Conservation (phyloP, 441 rosid genomes). For the Pelargonium cotyledonis region DNA sequence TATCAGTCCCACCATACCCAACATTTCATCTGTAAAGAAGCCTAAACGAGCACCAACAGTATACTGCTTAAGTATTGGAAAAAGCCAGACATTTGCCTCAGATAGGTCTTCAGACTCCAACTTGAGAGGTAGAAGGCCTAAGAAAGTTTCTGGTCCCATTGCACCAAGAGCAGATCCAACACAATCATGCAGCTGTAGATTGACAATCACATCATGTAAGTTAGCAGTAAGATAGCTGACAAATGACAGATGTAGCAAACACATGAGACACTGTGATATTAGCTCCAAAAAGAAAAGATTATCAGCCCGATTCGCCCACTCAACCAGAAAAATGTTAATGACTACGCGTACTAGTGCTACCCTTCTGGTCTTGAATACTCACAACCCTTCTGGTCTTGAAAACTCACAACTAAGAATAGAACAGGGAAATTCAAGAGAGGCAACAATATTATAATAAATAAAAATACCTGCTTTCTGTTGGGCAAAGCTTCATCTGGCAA, state of each 20-base stretch:
- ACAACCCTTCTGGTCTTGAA: not conserved
- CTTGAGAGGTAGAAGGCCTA: slow-evolving; percentile 59
- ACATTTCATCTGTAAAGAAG: slow-evolving; percentile 58
- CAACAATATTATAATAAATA: slow-evolving; percentile 5
- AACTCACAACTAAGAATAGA: not conserved
- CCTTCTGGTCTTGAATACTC: not conserved
- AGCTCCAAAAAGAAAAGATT: not conserved
- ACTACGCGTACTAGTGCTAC: not conserved
- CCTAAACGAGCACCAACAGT: slow-evolving; percentile 71
- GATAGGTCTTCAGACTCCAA: slow-evolving; percentile 72
- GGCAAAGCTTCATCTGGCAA: slow-evolving; percentile 83
- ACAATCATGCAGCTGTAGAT: slow-evolving; percentile 74
- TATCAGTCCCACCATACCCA: slow-evolving; percentile 44
- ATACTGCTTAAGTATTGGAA: slow-evolving; percentile 90
- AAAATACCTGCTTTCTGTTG: slow-evolving; percentile 69
- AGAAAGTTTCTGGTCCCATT: slow-evolving; percentile 86
- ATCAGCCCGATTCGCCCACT: not conserved
- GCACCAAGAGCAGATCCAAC: slow-evolving; percentile 93
- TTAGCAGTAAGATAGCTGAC: slow-evolving; percentile 3
- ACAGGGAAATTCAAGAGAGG: not conserved
- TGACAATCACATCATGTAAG: slow-evolving; percentile 17
- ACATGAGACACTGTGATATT: not conserved
- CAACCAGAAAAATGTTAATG: slow-evolving; percentile 2
- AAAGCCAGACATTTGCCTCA: slow-evolving; percentile 84
- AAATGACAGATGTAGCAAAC: slow-evolving; percentile 7